A percentile compares a stretch with the other conserved stretches of the same genome.
Evolutionary conservation across 768 basidiomycete species (phyloP).

Genomic region (Lentinus tigrinus): DNA sequence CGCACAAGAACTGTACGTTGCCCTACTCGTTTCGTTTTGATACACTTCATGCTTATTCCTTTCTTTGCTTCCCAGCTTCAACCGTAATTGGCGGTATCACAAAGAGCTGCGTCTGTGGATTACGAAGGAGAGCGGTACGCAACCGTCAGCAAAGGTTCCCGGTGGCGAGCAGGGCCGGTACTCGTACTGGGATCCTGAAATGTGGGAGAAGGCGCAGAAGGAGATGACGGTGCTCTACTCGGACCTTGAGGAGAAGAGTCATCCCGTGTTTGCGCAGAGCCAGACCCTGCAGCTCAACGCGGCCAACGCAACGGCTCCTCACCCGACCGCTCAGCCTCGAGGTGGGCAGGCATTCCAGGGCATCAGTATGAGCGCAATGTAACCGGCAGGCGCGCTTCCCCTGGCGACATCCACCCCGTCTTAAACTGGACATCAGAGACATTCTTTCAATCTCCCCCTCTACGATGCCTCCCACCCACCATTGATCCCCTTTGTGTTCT

Average conservation of each 20-base stretch:
- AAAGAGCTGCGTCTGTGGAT: constrained; percentile 84
- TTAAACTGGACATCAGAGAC: constrained; percentile 12
- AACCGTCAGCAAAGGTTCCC: constrained; percentile 72
- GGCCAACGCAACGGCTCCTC: constrained; percentile 29
- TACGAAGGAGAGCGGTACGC: constrained; percentile 83
- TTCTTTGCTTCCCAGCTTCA: constrained; percentile 55
- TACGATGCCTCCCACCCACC: background rate
- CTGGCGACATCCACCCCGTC: background rate
- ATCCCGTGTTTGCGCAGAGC: constrained; percentile 56
- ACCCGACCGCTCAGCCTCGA: constrained; percentile 25
- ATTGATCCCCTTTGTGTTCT: background rate
- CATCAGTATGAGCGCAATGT: constrained; percentile 53
- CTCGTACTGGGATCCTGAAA: constrained; percentile 86
- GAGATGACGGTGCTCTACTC: constrained; percentile 74
- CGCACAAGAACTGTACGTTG: constrained; percentile 85
- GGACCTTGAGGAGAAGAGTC: constrained; percentile 73
- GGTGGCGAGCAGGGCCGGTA: constrained; percentile 87
- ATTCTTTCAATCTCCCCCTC: background rate
- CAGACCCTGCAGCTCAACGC: constrained; percentile 23
- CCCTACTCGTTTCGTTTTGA: constrained; percentile 6
- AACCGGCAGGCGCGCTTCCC: constrained; percentile 12
- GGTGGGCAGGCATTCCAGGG: constrained; percentile 41
- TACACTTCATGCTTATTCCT: background rate
- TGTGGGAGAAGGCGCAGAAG: constrained; percentile 75
- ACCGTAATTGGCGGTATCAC: constrained; percentile 96